These are phyloP conservation scores for Berberis vulgaris DNA, from an alignment of 164 flowering plant genomes.

Conservation along the genomic window DNA sequence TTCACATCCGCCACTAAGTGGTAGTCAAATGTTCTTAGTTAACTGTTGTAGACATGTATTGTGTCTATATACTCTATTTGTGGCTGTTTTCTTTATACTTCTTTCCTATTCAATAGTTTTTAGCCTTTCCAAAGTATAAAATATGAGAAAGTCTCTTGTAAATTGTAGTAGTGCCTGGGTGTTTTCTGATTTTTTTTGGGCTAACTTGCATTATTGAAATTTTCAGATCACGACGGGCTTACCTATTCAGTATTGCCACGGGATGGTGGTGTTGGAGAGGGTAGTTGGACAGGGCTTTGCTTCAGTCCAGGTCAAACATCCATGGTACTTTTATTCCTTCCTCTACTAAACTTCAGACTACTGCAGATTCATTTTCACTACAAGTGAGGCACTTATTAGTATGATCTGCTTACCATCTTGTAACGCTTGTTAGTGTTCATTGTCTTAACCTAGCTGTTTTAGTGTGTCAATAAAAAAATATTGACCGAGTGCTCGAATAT, in stretches of 20 bases:
- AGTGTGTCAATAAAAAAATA: too few relatives aligned
- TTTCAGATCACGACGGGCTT: slow-evolving; percentile 59
- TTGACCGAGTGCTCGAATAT: too few relatives aligned
- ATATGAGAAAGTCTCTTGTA: not conserved
- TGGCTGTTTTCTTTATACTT: not conserved
- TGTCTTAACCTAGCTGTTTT: too few relatives aligned
- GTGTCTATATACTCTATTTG: not conserved
- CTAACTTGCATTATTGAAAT: not conserved
- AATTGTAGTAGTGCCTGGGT: not conserved
- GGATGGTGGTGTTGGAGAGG: slow-evolving; percentile 79
- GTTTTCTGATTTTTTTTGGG: not conserved
- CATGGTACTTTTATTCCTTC: slow-evolving; percentile 35
- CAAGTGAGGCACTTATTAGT: not conserved
- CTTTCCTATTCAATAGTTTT: not conserved
- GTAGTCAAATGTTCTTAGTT: too few relatives aligned
- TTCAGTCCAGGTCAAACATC: slow-evolving; percentile 71
- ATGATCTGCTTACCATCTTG: not conserved
- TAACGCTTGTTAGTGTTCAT: too few relatives aligned
- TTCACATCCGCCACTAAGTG: too few relatives aligned
- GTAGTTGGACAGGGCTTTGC: slow-evolving; percentile 83
- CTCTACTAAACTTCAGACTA: slow-evolving; percentile 3
- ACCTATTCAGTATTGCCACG: slow-evolving; percentile 61
- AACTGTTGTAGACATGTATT: not conserved
- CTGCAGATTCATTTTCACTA: not conserved
- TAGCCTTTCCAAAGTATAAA: not conserved